A percentile compares a stretch with the other conserved stretches of the same genome.
phyloP scores from a whole-genome alignment of 768 basidiomycete genomes.

The Tricholoma terreum region DNA sequence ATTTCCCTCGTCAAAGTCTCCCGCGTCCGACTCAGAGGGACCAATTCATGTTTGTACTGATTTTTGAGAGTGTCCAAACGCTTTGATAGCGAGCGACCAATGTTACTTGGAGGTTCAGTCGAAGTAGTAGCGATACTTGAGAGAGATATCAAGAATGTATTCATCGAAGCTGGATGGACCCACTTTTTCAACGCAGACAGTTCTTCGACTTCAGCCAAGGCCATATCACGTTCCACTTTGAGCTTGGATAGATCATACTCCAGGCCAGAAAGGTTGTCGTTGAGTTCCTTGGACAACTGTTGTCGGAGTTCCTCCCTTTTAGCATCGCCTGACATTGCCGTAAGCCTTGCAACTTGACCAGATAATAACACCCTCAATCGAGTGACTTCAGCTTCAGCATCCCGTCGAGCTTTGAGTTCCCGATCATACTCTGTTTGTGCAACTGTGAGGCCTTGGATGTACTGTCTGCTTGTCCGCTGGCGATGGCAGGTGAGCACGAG shows the following conservation, averaged over 20 bases:
- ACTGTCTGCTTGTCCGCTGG: conserved; percentile 88
- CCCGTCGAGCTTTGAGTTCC: conserved; percentile 82
- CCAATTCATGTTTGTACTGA: conserved; percentile 84
- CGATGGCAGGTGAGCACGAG: conserved; percentile 1
- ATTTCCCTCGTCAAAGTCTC: conserved; percentile 81
- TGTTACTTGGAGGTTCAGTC: conserved; percentile 41
- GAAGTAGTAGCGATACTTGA: conserved; percentile 25
- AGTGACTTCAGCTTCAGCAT: conserved; percentile 90
- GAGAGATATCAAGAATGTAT: conserved; percentile 6
- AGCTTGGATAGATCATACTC: conserved; percentile 86
- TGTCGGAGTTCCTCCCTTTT: conserved; percentile 76
- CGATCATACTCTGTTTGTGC: conserved; percentile 94
- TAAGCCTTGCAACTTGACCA: conserved; percentile 84
- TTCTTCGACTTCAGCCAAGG: conserved; percentile 92
- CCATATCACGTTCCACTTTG: conserved; percentile 86
- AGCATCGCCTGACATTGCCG: conserved; percentile 78
- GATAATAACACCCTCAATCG: conserved; percentile 81
- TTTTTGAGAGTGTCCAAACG: conserved; percentile 84
- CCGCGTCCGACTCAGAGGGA: conserved; percentile 78
- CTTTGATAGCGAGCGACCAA: conserved; percentile 73
- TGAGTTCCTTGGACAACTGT: conserved; percentile 75
- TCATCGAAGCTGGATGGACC: conserved; percentile 17
- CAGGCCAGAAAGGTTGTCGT: conserved; percentile 69
- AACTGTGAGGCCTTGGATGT: conserved; percentile 87
- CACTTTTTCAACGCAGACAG: conserved; percentile 74